Conservation (phyloP, 2,329 filamentous ascomycete genomes). For the Fusarium verrucosum region DNA sequence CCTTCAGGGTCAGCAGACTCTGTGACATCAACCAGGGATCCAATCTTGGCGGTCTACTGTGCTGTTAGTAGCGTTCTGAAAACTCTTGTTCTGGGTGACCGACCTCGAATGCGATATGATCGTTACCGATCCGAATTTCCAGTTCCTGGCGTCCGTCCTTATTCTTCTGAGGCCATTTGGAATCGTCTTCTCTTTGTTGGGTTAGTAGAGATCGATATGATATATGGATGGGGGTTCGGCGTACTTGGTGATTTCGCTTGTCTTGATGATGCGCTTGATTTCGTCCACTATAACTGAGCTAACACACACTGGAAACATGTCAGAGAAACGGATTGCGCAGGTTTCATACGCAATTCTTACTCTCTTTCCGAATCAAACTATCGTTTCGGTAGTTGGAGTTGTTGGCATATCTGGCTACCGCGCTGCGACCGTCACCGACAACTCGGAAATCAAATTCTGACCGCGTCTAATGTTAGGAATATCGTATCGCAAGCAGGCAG, state of each 20-base stretch:
- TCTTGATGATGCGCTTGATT: constrained; percentile 96
- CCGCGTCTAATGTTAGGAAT: constrained; percentile 12
- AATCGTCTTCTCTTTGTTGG: constrained; percentile 84
- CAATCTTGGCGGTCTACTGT: constrained; percentile 92
- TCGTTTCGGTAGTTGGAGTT: constrained; percentile 99
- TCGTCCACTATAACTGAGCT: constrained; percentile 90
- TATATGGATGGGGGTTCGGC: constrained; percentile 36
- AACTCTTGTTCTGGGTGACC: constrained; percentile 34
- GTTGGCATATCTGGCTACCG: constrained; percentile 95
- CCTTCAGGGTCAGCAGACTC: constrained; percentile 97
- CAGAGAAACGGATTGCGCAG: neutral
- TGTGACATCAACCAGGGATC: constrained; percentile 94
- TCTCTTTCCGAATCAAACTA: constrained; percentile 98
- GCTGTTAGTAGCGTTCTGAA: constrained; percentile 21
- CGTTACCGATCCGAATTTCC: constrained; percentile 90
- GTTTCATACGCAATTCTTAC: constrained; percentile 63
- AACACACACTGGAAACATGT: constrained; percentile 81
- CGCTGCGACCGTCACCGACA: constrained; percentile 90
- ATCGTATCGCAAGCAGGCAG: neutral
- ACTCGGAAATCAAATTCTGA: constrained; percentile 96
- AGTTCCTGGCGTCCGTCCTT: constrained; percentile 97
- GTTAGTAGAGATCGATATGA: constrained; percentile 26
- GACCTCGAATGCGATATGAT: constrained; percentile 98
- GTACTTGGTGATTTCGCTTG: constrained; percentile 97
- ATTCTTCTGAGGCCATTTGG: constrained; percentile 99